Evolutionary conservation across 208 protist species (phyloP).

Genomic region (Leishmania mexicana): DNA sequence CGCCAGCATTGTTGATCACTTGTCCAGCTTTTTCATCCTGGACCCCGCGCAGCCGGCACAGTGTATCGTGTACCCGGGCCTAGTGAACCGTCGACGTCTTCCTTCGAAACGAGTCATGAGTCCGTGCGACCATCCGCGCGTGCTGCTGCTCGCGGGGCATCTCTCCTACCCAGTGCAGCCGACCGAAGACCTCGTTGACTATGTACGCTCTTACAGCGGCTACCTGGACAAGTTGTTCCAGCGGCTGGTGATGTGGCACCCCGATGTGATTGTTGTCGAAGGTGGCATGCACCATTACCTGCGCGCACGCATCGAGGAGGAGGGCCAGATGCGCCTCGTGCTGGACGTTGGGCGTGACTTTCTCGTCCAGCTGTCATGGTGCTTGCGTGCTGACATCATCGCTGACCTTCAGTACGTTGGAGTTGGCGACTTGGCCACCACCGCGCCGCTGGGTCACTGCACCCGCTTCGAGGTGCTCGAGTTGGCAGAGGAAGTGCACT

Average conservation of each 20-base stretch:
- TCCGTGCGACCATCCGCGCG: conserved; percentile 38
- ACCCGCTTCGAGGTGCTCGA: conserved; percentile 43
- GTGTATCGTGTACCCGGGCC: conserved; percentile 29
- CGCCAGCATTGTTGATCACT: conserved; percentile 18
- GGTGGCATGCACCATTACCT: conserved; percentile 83
- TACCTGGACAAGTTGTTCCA: conserved; percentile 73
- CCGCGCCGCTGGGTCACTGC: conserved; percentile 49
- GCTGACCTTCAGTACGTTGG: conserved; percentile 68
- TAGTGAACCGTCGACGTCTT: conserved; percentile 21
- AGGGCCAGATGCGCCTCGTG: conserved; percentile 54
- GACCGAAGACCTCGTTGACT: conserved; percentile 48
- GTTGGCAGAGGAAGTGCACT: conserved; percentile 32
- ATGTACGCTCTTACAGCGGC: conserved; percentile 61
- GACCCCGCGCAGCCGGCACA: conserved; percentile 10
- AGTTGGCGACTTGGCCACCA: conserved; percentile 38
- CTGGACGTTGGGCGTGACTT: conserved; percentile 50
- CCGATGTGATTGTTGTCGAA: conserved; percentile 76
- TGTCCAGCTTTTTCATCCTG: conserved; percentile 14
- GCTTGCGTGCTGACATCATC: conserved; percentile 56
- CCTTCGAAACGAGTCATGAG: conserved; percentile 35
- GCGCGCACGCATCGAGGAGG: conserved; percentile 45
- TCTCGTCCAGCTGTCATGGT: conserved; percentile 46
- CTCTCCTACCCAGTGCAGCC: conserved; percentile 46
- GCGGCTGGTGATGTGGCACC: conserved; percentile 61
- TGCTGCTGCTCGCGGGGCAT: conserved; percentile 68